Base-by-base conservation (phyloP, 2,329 filamentous ascomycete species). In the Cladobotryum mycophilum region DNA sequence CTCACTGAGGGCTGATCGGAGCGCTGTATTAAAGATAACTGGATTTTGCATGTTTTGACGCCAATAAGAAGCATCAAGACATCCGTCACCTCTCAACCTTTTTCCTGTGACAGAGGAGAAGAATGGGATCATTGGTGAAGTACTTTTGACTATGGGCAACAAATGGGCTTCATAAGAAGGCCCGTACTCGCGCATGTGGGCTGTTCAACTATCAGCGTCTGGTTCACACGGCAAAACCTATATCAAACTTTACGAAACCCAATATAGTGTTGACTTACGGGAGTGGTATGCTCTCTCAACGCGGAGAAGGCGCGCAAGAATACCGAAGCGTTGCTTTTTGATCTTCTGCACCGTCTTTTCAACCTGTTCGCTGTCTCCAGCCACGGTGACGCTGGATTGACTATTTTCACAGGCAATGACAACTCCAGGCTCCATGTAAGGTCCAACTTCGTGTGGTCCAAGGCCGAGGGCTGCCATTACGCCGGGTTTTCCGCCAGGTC, bases 251-350 rank as follows among this genome's bases (percentile, higher is more conserved):
- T n/a, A n/a, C n/a, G n/a, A n/a, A n/a, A n/a, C n/a, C n/a, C n/a
- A n/a, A n/a, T n/a, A n/a, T n/a, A n/a, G n/a, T n/a, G n/a, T n/a
- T n/a, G n/a, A n/a, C n/a, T n/a, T n/a, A n/a, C 41, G 58, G 0
- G 72, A 74, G 58, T 74, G 72, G 47, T 73, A 75, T 0, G 70
- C 71, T 47, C 63, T 68, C 15, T 70, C 64, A 1, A 71, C 66
- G 12, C 67, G 66, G 3, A 74, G 56, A 6, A 60, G 42, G 2
- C 66, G 60, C 2, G 64, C 60, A 17, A 68, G 60, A 0, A 62
- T 61, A n/a, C 63, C 64, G 0, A 67, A 64, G 5, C 58, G 51
- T 1, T 51, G 56, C 7, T 57, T 22, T 45, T 67, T 61, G 40
- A 72, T 60, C 1, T 52, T 53, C 1, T 56, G 57, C 5, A 70